Percentiles rank a stretch among this genome's conserved stretches.
Evolutionary conservation across 2,329 filamentous ascomycete genomes (phyloP).

Genomic region (Ascochyta rabiei): DNA sequence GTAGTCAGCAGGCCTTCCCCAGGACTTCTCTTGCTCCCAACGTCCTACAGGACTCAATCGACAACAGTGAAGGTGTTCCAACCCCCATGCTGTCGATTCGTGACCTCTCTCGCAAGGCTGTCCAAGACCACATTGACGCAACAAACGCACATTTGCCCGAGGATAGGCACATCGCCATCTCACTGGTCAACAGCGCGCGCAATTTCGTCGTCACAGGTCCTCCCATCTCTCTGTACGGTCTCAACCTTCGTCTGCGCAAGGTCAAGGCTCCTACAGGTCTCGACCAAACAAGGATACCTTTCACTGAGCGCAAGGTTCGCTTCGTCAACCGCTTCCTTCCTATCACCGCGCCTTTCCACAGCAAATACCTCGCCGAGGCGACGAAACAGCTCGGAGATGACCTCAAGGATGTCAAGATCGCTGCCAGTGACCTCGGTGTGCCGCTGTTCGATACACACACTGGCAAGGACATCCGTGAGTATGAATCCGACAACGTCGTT

Average conservation of each 20-base stretch:
- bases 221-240: conserved; percentile 92
- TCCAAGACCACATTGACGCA: conserved; percentile 94
- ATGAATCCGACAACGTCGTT: conserved; percentile 75
- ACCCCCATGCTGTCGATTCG: conserved; percentile 98
- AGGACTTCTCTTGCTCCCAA: conserved; percentile 90
- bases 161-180: conserved; percentile 93
- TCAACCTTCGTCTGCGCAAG: conserved; percentile 93
- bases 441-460: conserved; percentile 82
- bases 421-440: conserved; percentile 75
- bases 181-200: conserved; percentile 92
- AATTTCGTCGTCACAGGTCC: conserved; percentile 97
- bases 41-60: conserved; percentile 88
- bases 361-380: conserved; percentile 85
- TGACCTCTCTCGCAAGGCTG: conserved; percentile 83
- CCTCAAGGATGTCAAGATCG: conserved; percentile 79
- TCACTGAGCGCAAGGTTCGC: conserved; percentile 93
- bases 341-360: conserved; percentile 98
- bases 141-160: conserved; percentile 95
- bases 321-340: conserved; percentile 97
- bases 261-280: conserved; percentile 97
- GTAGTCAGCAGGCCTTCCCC: conserved; percentile 96
- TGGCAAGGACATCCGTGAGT: conserved; percentile 79
- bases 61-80: conserved; percentile 91
- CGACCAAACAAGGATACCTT: conserved; percentile 92
- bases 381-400: conserved; percentile 85